Base-by-base conservation (phyloP, 2,329 filamentous ascomycete genomes). In the Hymenoscyphus fraxineus region DNA sequence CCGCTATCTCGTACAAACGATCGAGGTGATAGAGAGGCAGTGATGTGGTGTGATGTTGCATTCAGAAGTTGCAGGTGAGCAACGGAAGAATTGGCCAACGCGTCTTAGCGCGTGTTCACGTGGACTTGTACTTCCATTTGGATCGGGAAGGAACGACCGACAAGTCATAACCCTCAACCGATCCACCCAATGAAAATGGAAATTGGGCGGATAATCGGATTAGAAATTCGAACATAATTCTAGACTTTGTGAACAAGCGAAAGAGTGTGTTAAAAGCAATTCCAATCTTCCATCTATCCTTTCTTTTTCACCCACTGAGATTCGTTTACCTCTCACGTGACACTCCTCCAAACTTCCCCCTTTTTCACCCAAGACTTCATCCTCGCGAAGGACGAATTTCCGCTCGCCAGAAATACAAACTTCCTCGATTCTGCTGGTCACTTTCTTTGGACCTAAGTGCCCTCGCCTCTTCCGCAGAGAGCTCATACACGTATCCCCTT, bases 91-190 rank as follows among this genome's bases (percentile, higher is more conserved):
- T n/a, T 47, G 41, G 44, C 7, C 44, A 19, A 51, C 44, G 41
- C 41, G 16, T 47, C 16, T 41, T 47, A 2, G 41, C 16, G 41
- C 3, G 19, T 51, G 44, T 51, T n/a, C 19, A 51, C n/a, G 7
- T 19, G 44, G n/a, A 22, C 12, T 4, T 51, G 22, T 51, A 5
- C 22, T 51, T 6, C 7, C n/a, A n/a, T n/a, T n/a, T n/a, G n/a
- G n/a, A n/a, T n/a, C n/a, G n/a, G 41, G 44, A 51, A 51, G n/a
- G 44, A 51, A 51, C 44, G 44, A 51, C n/a, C 44, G 44, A 19
- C 16, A n/a, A n/a, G 16, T 6, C 40, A 41, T 12, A 3, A 6
- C 16, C 41, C 3, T n/a, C n/a, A n/a, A n/a, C n/a, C n/a, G n/a
- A 27, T 47, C 44, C n/a, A 51, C 16, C 44, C 44, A 51, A n/a